phyloP scores from a whole-genome alignment of 352 stramenopile genomes.

The Globisporangium solare region DNA sequence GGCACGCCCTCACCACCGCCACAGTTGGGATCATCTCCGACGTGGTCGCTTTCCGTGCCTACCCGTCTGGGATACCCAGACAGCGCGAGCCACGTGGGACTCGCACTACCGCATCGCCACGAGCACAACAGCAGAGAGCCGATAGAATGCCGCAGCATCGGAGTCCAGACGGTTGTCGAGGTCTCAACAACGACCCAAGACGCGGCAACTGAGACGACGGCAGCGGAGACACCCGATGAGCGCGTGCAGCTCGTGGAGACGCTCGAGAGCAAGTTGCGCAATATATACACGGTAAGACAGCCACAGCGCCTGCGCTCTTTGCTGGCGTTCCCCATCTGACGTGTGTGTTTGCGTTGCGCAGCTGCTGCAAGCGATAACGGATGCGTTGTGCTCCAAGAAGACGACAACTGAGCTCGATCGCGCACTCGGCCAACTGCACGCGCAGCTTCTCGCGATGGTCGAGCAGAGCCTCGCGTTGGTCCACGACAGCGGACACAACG shows the following conservation, averaged over 20 bases:
- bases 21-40: neutral
- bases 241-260: neutral
- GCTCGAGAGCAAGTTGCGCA: neutral
- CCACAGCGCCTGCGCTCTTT: neutral
- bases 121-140: too few relatives aligned
- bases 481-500: too few relatives aligned
- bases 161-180: neutral
- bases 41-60: neutral
- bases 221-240: neutral
- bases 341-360: slow-evolving; percentile 8
- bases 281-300: slow-evolving; percentile 4
- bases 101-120: too few relatives aligned
- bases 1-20: neutral
- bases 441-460: slow-evolving; percentile 30
- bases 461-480: slow-evolving; percentile 12
- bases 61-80: neutral
- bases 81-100: neutral
- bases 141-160: too few relatives aligned
- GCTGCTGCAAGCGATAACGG: slow-evolving; percentile 27
- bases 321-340: neutral
- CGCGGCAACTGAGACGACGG: too few relatives aligned
- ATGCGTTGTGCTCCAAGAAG: slow-evolving; percentile 15
- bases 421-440: slow-evolving; percentile 29
- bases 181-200: neutral
- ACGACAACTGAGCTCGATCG: slow-evolving; percentile 25